Conservation (phyloP, 495 filamentous ascomycete species). For the Polyplosphaeria fusca region DNA sequence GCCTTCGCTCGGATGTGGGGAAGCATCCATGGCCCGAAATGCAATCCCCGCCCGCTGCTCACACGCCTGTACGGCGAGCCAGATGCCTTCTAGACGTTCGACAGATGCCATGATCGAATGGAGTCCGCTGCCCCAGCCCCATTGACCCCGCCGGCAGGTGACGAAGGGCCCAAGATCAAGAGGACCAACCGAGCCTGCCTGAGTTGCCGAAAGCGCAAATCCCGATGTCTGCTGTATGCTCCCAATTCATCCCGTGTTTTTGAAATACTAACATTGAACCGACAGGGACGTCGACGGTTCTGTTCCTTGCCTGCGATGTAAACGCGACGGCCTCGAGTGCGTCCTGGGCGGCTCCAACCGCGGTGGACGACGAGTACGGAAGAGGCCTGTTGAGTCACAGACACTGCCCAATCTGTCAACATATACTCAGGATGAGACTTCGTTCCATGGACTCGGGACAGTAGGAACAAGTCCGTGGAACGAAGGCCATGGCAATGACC, state of each 20-base stretch:
- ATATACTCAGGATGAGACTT: conserved; percentile 14
- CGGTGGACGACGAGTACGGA: conserved; percentile 58
- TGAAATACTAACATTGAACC: neutral
- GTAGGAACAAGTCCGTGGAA: conserved; percentile 32
- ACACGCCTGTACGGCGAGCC: no score
- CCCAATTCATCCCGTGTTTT: no score
- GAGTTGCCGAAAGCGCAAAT: conserved; percentile 61
- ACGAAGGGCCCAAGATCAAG: conserved; percentile 43
- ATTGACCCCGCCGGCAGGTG: conserved; percentile 3
- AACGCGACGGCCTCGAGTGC: conserved; percentile 57
- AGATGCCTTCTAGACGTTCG: no score
- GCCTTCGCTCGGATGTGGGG: no score
- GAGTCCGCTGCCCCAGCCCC: conserved; percentile 15
- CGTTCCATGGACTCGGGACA: conserved; percentile 30
- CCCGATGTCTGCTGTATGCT: conserved; percentile 63
- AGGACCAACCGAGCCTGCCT: conserved; percentile 61
- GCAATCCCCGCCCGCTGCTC: no score
- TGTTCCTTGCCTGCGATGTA: conserved; percentile 59
- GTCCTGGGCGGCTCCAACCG: conserved; percentile 60
- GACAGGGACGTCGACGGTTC: conserved; percentile 40
- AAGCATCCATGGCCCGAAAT: no score
- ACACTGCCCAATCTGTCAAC: conserved; percentile 7
- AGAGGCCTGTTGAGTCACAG: conserved; percentile 41
- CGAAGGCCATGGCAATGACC: conserved; percentile 23
- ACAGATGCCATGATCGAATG: conserved; percentile 9